phyloP scores from a whole-genome alignment of 192 early-diverging fungal genomes.

The Coemansia sp. region DNA sequence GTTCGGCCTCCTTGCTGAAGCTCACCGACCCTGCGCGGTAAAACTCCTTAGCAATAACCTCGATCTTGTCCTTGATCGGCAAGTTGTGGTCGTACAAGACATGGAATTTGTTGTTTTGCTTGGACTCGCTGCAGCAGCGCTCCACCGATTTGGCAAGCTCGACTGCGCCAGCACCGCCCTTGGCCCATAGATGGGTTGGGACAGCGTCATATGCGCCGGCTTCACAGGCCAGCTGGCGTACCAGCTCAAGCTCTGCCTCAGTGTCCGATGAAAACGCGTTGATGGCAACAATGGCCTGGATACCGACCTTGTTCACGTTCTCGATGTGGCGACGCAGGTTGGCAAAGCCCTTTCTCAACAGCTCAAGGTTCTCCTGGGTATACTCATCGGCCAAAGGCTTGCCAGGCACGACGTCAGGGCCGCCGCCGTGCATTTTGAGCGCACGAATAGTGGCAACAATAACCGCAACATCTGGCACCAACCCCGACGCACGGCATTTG shows the following conservation, averaged over 20 bases:
- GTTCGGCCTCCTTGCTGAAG: slow-evolving; percentile 76
- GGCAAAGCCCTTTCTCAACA: slow-evolving; percentile 77
- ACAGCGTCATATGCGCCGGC: slow-evolving; percentile 90
- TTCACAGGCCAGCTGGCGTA: slow-evolving; percentile 67
- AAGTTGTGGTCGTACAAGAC: slow-evolving; percentile 83
- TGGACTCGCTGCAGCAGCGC: slow-evolving; percentile 12
- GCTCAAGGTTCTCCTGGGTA: slow-evolving; percentile 80
- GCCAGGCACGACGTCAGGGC: slow-evolving; percentile 88
- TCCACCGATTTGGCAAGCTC: slow-evolving; percentile 84
- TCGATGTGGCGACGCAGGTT: slow-evolving; percentile 91
- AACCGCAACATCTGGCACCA: slow-evolving; percentile 88
- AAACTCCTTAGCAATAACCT: slow-evolving; percentile 86
- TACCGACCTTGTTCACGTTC: slow-evolving; percentile 86
- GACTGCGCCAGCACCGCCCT: slow-evolving; percentile 86
- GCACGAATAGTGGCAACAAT: slow-evolving; percentile 93
- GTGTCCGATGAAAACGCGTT: slow-evolving; percentile 91
- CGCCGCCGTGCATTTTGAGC: slow-evolving; percentile 98
- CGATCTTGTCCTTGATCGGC: slow-evolving; percentile 89
- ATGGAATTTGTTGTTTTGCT: slow-evolving; percentile 60
- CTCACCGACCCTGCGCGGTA: slow-evolving; percentile 95
- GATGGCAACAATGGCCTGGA: slow-evolving; percentile 89
- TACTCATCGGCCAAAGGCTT: slow-evolving; percentile 89
- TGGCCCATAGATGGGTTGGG: slow-evolving; percentile 90
- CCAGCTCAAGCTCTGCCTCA: slow-evolving; percentile 76
- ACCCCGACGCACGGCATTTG: slow-evolving; percentile 88